Evolutionary conservation across 208 protist genomes (phyloP).

Genomic region (Leishmania martiniquensis): DNA sequence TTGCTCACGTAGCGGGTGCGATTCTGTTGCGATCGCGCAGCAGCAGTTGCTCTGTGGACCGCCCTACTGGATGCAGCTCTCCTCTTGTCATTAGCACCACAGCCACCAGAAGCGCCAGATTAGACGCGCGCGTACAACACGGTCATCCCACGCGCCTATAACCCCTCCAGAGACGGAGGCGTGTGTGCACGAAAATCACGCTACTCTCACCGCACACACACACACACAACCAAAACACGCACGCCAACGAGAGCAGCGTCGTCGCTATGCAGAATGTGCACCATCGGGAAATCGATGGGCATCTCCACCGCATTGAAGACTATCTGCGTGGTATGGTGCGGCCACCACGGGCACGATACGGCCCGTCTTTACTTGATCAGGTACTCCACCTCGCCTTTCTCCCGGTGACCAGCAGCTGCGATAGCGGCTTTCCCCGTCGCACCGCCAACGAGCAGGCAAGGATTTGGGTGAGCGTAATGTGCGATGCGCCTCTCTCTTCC

Average conservation of each 20-base stretch:
- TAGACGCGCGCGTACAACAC: not conserved
- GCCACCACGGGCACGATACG: conserved; percentile 10
- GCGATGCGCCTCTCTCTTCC: not conserved
- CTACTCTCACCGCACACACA: not conserved
- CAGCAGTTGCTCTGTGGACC: not conserved
- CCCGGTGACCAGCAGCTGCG: not conserved
- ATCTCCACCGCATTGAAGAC: conserved; percentile 28
- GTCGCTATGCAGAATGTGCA: conserved; percentile 13
- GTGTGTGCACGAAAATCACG: not conserved
- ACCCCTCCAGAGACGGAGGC: not conserved
- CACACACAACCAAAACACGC: not conserved
- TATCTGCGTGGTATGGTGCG: conserved; percentile 29
- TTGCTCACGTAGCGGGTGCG: not conserved
- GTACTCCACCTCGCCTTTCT: not conserved
- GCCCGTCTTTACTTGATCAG: conserved; percentile 8
- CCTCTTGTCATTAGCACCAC: not conserved
- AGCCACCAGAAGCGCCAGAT: not conserved
- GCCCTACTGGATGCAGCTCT: not conserved
- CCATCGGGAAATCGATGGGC: conserved; percentile 19
- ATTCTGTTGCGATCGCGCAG: not conserved
- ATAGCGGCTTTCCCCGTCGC: not conserved
- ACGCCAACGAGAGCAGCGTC: not conserved
- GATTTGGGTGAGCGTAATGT: not conserved
- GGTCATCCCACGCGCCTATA: not conserved
- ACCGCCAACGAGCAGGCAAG: not conserved